Base-by-base conservation (phyloP, 2,329 filamentous ascomycete genomes). In the Phialemonium atrogriseum region DNA sequence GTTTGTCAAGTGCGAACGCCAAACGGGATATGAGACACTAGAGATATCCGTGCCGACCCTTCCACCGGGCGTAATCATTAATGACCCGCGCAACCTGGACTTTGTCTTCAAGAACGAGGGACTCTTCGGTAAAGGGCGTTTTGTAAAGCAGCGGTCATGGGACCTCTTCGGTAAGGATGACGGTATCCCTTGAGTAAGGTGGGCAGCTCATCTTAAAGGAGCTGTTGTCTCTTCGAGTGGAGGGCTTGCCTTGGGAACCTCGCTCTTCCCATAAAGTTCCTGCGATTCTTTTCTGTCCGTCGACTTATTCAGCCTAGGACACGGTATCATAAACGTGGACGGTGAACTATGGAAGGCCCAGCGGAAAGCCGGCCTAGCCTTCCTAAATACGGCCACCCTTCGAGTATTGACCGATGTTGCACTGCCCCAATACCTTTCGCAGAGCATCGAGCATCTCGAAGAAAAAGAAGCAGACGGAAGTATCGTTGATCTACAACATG, bases 241-340 rank as follows among this genome's bases (percentile, higher is more conserved):
- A n/a, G n/a, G n/a, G n/a, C n/a, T n/a, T n/a, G n/a, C n/a, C n/a
- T n/a, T n/a, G n/a, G n/a, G n/a, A n/a, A n/a, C n/a, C n/a, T n/a
- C n/a, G n/a, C n/a, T 27, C 21, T 24, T 25, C n/a, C n/a, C n/a
- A n/a, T n/a, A n/a, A n/a, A n/a, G n/a, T n/a, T n/a, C n/a, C n/a
- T n/a, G n/a, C n/a, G n/a, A 12, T 23, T 14, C 19, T 18, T 20
- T 9, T 20, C 21, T 14, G 17, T 15, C 18, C 10, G 17, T 27
- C 5, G 10, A 12, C n/a, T 31, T n/a, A 31, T 22, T 16, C 5
- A 16, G n/a, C 16, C 10, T 27, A 69, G 66, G 73, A 2, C 63
- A 75, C 41, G 77, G 77, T 16, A 80, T 81, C 42, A 78, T 80
- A 52, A 81, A 80, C 42, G 68, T 69, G 16, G 76, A 80, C 38